Evolutionary conservation across 257 asterid species (phyloP), one percentile per base, ranked within the genome.

Genomic region (Coffea eugenioides): DNA sequence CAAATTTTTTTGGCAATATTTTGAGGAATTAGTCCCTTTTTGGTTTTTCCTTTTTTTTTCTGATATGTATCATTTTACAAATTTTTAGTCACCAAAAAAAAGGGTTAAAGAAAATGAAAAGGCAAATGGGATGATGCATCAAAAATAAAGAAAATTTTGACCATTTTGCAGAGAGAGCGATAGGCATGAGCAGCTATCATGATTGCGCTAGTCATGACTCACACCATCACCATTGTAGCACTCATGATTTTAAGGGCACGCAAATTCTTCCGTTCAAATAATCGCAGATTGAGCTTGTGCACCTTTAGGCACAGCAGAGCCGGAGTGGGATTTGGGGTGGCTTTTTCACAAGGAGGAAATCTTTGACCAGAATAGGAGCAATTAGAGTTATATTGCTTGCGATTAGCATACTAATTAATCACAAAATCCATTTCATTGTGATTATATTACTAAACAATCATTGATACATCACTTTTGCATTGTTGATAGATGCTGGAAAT

Each of bases 101-200:
- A 31, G 34, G 34, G 34, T 31, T 31, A 31, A 31, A 0, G 34
- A 31, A 39, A 39, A 39, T 39, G 43, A 39, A 39, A 39, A 39
- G 43, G 43, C 14, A 54, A 56, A 6, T 4, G 20, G 21, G 62
- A 59, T 0, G 43, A 64, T 64, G 36, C 15, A n/a, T 25, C 39
- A 7, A 15, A 64, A 25, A 1, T 23, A 10, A n/a, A 9, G 59
- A 21, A 71, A 21, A 7, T 20, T 5, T 14, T 18, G 49, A 45
- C 46, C 49, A 23, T 8, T 43, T 5, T 41, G 36, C 61, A 43
- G 31, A 62, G 49, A 14, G 31, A 7, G 67, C 3, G 66, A 45
- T 62, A 62, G 73, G 83, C 74, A 80, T 80, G 79, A 49, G 74
- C n/a, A 64, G 57, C 34, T 59, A 21, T 51, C 69, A 80, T 80